phyloP scores from a whole-genome alignment of 495 filamentous ascomycete species.

The Diplogelasinospora grovesii region DNA sequence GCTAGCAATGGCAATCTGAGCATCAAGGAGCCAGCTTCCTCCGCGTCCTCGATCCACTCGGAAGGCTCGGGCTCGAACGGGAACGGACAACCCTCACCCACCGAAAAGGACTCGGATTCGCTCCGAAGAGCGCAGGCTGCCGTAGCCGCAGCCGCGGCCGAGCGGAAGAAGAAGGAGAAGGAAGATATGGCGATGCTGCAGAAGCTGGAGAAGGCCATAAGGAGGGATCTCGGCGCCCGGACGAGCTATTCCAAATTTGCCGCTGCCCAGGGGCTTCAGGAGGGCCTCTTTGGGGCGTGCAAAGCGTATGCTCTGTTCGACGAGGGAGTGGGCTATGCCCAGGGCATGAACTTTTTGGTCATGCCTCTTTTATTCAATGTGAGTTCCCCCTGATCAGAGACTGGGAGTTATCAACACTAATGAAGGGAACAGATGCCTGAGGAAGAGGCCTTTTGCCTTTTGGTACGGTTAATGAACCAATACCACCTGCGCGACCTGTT shows the following conservation, averaged over 20 bases:
- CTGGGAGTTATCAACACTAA: neutral
- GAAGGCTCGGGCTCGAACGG: slow-evolving; percentile 63
- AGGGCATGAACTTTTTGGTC: slow-evolving; percentile 97
- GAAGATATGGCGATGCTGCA: slow-evolving; percentile 62
- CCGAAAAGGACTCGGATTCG: slow-evolving; percentile 60
- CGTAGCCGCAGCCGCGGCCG: too few relatives aligned
- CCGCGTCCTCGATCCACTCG: slow-evolving; percentile 76
- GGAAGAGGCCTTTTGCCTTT: slow-evolving; percentile 89
- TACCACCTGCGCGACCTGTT: slow-evolving; percentile 92
- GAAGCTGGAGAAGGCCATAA: slow-evolving; percentile 88
- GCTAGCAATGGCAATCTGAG: slow-evolving; percentile 32
- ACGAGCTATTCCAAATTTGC: slow-evolving; percentile 96
- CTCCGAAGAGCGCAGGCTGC: slow-evolving; percentile 59
- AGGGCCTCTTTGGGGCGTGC: slow-evolving; percentile 88
- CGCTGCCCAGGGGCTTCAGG: slow-evolving; percentile 80
- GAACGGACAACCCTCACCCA: slow-evolving; percentile 49
- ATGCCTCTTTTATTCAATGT: slow-evolving; percentile 98
- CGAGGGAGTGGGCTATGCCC: slow-evolving; percentile 89
- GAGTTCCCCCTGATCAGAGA: slow-evolving; percentile 30
- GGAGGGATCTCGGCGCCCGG: slow-evolving; percentile 79
- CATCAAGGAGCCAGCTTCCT: slow-evolving; percentile 63
- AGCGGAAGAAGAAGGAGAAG: slow-evolving; percentile 66
- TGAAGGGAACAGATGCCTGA: slow-evolving; percentile 75
- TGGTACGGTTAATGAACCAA: slow-evolving; percentile 94
- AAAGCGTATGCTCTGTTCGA: slow-evolving; percentile 98